phyloP scores from a whole-genome alignment of 179 eudicot genomes.

The Camellia oleifera region DNA sequence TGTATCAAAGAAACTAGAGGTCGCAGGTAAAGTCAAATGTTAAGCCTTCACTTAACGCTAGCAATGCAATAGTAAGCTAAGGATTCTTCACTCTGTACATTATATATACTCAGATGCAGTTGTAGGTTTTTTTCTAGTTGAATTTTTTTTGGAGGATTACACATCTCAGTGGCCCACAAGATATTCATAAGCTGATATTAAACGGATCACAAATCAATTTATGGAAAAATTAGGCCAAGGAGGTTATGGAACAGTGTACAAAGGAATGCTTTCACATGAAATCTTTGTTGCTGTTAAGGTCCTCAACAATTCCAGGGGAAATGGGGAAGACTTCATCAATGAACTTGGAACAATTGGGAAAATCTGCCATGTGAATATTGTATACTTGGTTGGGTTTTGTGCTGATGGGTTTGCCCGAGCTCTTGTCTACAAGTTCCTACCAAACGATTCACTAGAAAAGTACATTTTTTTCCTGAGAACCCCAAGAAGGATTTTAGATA shows the following conservation, averaged over 20 bases:
- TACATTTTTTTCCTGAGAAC: constrained; percentile 10
- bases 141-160: constrained; percentile 28
- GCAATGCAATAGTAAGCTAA: neutral
- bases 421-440: constrained; percentile 26
- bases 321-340: constrained; percentile 32
- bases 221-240: constrained; percentile 26
- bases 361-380: constrained; percentile 33
- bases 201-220: constrained; percentile 23
- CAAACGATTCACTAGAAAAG: constrained; percentile 25
- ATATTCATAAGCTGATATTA: constrained; percentile 26
- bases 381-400: constrained; percentile 30
- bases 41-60: neutral
- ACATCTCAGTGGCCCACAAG: constrained; percentile 23
- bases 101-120: neutral
- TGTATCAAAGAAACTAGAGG: neutral
- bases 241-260: constrained; percentile 31
- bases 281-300: constrained; percentile 28
- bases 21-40: neutral
- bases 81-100: neutral
- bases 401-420: constrained; percentile 28
- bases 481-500: constrained; percentile 13
- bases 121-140: neutral
- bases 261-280: constrained; percentile 27
- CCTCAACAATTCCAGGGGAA: constrained; percentile 20
- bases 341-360: constrained; percentile 29